These are phyloP conservation scores for Coniochaeta hoffmannii DNA, from an alignment of 2,329 filamentous ascomycete genomes.

Conservation along the genomic window DNA sequence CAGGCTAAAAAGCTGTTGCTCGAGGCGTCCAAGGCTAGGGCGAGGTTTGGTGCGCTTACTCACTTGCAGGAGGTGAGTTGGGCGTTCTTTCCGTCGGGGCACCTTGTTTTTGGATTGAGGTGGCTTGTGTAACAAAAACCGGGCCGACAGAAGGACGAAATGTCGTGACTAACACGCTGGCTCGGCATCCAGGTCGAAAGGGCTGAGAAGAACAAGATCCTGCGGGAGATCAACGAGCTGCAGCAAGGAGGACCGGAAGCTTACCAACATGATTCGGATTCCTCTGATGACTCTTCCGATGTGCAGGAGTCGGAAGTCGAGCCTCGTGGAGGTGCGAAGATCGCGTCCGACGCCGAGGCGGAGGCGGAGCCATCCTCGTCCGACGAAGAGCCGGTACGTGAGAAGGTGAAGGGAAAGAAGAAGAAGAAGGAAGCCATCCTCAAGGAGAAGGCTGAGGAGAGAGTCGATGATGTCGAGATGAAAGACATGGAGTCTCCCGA, in stretches of 20 bases:
- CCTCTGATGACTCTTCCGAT: constrained; percentile 24
- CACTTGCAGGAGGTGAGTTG: neutral
- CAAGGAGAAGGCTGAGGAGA: too few species aligned
- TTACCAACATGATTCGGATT: neutral
- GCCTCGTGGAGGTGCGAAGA: constrained; percentile 16
- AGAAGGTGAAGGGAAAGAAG: constrained; percentile 4
- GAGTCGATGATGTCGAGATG: neutral
- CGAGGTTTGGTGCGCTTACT: constrained; percentile 12
- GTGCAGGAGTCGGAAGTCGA: constrained; percentile 16
- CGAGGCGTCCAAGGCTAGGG: constrained; percentile 9
- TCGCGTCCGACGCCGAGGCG: constrained; percentile 11
- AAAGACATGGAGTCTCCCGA: neutral
- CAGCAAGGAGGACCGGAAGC: neutral
- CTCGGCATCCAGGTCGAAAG: constrained; percentile 1
- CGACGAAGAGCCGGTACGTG: constrained; percentile 10
- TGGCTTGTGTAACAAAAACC: constrained; percentile 6
- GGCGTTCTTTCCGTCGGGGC: neutral
- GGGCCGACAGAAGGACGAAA: too few species aligned
- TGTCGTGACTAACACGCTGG: too few species aligned
- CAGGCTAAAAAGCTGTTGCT: constrained; percentile 30
- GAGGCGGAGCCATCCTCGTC: constrained; percentile 7
- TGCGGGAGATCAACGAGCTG: constrained; percentile 3
- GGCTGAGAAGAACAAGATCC: constrained; percentile 6
- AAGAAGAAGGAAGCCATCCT: neutral
- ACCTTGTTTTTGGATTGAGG: neutral